Evolutionary conservation across 306 rosid species (phyloP), one percentile per base, ranked within the genome.

Genomic region (Prunus salicina): DNA sequence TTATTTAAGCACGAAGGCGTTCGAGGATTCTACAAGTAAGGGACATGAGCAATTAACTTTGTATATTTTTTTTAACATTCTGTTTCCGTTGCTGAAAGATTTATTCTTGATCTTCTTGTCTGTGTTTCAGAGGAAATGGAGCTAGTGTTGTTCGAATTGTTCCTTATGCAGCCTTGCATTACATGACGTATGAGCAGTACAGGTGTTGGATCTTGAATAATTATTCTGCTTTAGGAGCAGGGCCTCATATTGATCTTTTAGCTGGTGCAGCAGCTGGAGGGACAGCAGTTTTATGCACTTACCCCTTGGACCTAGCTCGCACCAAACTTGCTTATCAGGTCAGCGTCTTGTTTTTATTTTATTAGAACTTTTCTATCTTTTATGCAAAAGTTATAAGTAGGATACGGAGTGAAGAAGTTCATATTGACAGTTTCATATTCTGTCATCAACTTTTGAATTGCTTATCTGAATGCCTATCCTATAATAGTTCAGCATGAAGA

Each of bases 291-390:
- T 74, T 95, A 69, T 95, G 92, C 69, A 95, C 99, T 56, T 95
- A 95, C 76, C 99, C 99, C 73, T 82, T 95, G 82, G 99, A 95
- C 84, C 91, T 95, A 22, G 98, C 99, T 58, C 97, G 99, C 60
- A 95, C 99, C 30, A 96, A 88, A 82, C 99, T 96, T 75, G 99
- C 99, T 80, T 96, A 92, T 83, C 97, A 90, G 97, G 99, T 96
- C 78, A 15, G 64, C 20, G 15, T 81, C 38, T 71, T 65, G 38
- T 15, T 20, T 27, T 15, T 50, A 19, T 80, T 53, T 16, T 46
- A 10, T 41, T 6, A 0, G 38, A 66, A 53, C 2, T 22, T 38
- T 9, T 6, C 43, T 46, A 3, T 15, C 9, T 25, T 27, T 58
- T n/a, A 28, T 24, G 67, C 50, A 69, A 43, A 38, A 12, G 11